phyloP scores from a whole-genome alignment of 2,329 filamentous ascomycete genomes.

The Teratosphaeria gauchensis region DNA sequence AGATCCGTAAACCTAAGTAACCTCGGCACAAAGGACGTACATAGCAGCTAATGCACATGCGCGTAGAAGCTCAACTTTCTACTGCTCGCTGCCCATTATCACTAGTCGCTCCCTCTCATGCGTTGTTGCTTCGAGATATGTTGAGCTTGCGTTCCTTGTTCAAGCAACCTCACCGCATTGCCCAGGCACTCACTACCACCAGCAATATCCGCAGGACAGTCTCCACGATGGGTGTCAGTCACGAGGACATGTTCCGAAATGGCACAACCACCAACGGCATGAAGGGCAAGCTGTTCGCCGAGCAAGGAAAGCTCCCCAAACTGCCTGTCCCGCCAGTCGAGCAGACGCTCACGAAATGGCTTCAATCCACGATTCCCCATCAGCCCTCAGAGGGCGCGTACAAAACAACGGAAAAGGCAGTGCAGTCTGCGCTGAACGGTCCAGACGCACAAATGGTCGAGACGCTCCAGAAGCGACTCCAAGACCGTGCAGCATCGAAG shows the following conservation, averaged over 20 bases:
- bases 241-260: not conserved
- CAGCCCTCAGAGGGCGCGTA: not conserved
- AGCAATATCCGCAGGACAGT: not conserved
- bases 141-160: not conserved
- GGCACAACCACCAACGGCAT: not conserved
- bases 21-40: not conserved
- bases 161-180: not conserved
- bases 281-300: not conserved
- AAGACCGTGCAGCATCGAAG: not conserved
- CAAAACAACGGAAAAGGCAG: not conserved
- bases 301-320: not conserved
- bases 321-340: not conserved
- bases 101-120: not conserved
- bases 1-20: not conserved
- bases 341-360: not conserved
- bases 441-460: not conserved
- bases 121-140: not conserved
- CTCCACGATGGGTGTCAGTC: not conserved
- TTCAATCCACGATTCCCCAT: not conserved
- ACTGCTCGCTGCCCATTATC: not conserved
- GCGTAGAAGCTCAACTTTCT: not conserved
- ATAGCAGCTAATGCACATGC: not conserved
- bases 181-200: not conserved
- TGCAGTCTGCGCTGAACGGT: not conserved
- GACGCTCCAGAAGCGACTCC: not conserved